Evolutionary conservation across 2,329 filamentous ascomycete genomes (phyloP).

Genomic region (Hypoxylon sp.): DNA sequence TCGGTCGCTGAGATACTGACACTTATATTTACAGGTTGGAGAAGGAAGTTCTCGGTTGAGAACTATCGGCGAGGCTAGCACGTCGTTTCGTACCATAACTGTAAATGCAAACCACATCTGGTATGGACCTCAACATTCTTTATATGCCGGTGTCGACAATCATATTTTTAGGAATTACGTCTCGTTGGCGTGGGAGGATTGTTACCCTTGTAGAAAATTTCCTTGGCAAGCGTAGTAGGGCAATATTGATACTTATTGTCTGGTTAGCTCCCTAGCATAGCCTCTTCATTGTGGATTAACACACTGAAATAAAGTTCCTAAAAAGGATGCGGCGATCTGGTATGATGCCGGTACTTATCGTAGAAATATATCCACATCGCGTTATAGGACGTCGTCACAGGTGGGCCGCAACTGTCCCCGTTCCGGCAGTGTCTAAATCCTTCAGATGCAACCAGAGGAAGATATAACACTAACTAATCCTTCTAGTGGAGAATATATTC

Average conservation of each 20-base stretch:
- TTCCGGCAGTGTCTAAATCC: background rate
- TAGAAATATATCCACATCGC: background rate
- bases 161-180: constrained; percentile 27
- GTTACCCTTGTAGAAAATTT: constrained; percentile 15
- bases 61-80: background rate
- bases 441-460: background rate
- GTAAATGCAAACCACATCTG: background rate
- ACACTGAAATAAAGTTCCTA: background rate
- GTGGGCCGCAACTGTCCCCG: background rate
- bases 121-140: background rate
- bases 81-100: background rate
- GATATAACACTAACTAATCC: background rate
- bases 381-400: background rate
- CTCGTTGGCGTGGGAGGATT: constrained; percentile 15
- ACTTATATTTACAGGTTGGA: background rate
- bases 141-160: constrained; percentile 11
- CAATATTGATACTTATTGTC: constrained; percentile 2
- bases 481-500: background rate
- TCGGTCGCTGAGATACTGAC: background rate
- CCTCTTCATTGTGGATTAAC: background rate
- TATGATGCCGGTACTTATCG: background rate
- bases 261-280: constrained; percentile 8
- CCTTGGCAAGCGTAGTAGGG: constrained; percentile 26
- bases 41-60: background rate
- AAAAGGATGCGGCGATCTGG: constrained; percentile 13